Conservation (phyloP, 805 yeast species). For the Suhomyces sp. region DNA sequence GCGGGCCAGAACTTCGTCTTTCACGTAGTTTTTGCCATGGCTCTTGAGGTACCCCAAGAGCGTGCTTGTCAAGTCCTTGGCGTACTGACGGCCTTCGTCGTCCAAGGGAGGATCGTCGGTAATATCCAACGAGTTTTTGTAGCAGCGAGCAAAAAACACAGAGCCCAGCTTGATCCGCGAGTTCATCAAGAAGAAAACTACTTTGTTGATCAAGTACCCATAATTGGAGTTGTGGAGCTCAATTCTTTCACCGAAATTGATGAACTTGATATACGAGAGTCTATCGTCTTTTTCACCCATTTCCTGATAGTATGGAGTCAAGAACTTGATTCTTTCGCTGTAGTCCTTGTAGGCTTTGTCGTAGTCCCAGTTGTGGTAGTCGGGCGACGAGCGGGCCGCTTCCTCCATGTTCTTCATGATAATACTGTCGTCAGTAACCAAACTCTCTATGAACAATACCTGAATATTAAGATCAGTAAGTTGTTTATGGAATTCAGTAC, state of each 20-base stretch:
- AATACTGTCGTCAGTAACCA: slow-evolving; percentile 69
- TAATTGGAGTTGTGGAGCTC: slow-evolving; percentile 76
- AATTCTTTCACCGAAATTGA: slow-evolving; percentile 85
- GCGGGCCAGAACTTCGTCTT: slow-evolving; percentile 7
- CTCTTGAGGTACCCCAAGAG: slow-evolving; percentile 39
- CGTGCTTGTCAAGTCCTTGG: slow-evolving; percentile 60
- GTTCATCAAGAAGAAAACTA: slow-evolving; percentile 90
- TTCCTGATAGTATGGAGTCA: slow-evolving; percentile 70
- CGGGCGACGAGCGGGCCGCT: slow-evolving; percentile 85
- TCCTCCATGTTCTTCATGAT: slow-evolving; percentile 68
- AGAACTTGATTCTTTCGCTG: slow-evolving; percentile 62
- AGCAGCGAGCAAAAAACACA: slow-evolving; percentile 88
- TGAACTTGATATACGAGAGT: slow-evolving; percentile 76
- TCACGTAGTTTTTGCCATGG: slow-evolving; percentile 33
- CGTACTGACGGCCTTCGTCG: slow-evolving; percentile 66
- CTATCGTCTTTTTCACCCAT: slow-evolving; percentile 52
- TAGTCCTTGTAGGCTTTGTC: slow-evolving; percentile 76
- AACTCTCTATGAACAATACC: slow-evolving; percentile 82
- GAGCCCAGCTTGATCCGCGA: slow-evolving; percentile 82
- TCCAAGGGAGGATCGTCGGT: slow-evolving; percentile 80
- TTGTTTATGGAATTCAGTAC: slow-evolving; percentile 54
- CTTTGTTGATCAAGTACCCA: slow-evolving; percentile 87
- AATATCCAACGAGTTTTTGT: slow-evolving; percentile 53
- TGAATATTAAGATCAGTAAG: slow-evolving; percentile 63
- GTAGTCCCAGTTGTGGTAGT: slow-evolving; percentile 74